Conservation (phyloP, 176 grass and related monocot species). For the Dactylis glomerata region DNA sequence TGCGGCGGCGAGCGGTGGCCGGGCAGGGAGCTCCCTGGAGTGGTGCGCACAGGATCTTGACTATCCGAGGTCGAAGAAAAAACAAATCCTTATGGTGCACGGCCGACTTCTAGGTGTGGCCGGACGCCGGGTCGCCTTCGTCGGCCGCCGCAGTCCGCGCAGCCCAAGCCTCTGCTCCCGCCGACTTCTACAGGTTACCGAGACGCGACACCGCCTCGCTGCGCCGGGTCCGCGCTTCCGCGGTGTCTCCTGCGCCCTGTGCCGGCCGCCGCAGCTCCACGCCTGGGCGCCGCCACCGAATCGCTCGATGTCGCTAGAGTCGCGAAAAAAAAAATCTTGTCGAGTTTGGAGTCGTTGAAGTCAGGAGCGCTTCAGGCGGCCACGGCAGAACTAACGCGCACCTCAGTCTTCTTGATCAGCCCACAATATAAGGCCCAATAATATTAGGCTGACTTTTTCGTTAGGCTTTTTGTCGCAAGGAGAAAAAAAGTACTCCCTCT, state of each 20-base stretch:
- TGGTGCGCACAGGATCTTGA: neutral
- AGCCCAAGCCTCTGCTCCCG: neutral
- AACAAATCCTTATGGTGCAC: neutral
- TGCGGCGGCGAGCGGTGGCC: neutral
- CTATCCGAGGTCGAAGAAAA: neutral
- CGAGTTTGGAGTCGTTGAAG: neutral
- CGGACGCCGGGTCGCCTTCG: neutral
- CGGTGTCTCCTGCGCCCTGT: neutral
- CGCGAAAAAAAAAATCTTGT: neutral
- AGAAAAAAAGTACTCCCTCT: no score
- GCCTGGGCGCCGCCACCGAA: neutral
- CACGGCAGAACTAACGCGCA: no score
- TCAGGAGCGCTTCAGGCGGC: neutral
- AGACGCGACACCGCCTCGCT: neutral
- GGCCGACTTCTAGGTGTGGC: neutral
- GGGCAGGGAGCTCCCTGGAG: neutral
- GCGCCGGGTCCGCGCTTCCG: neutral
- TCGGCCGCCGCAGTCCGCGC: neutral
- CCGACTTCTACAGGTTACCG: neutral
- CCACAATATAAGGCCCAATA: no score
- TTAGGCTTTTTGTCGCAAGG: no score
- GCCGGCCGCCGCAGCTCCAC: neutral
- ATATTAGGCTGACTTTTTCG: no score
- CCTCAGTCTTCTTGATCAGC: no score
- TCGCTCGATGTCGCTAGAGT: neutral